These are phyloP conservation scores for Populus hybrid DNA, from an alignment of 441 rosid species.

Conservation along the genomic window DNA sequence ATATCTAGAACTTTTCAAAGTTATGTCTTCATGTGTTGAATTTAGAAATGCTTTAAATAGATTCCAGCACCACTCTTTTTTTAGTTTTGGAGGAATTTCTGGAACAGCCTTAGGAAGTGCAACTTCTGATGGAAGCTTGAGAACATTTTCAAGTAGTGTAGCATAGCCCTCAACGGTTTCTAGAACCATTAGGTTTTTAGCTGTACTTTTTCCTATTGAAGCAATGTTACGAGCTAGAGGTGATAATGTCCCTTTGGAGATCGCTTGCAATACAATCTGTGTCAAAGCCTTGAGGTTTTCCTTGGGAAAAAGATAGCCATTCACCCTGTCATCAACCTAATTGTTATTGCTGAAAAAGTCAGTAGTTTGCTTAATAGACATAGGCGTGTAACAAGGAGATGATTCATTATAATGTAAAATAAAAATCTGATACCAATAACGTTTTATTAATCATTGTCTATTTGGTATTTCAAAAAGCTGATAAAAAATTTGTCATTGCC, in stretches of 20 bases:
- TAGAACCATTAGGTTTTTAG: slow-evolving; percentile 67
- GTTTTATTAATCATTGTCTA: not conserved
- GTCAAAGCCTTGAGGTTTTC: slow-evolving; percentile 52
- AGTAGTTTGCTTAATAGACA: slow-evolving; percentile 29
- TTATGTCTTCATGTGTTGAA: slow-evolving; percentile 39
- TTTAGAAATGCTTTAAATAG: slow-evolving; percentile 48
- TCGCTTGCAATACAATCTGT: slow-evolving; percentile 50
- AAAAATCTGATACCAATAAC: not conserved
- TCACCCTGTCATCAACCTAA: slow-evolving; percentile 91
- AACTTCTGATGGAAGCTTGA: slow-evolving; percentile 87
- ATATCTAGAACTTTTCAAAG: slow-evolving; percentile 50
- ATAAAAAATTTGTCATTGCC: no score
- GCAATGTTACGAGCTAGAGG: slow-evolving; percentile 56
- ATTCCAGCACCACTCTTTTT: slow-evolving; percentile 81
- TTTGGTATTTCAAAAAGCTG: not conserved
- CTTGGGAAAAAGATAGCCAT: slow-evolving; percentile 84
- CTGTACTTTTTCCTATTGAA: slow-evolving; percentile 54
- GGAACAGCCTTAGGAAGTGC: slow-evolving; percentile 54
- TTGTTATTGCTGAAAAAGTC: slow-evolving; percentile 46
- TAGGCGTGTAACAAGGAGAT: not conserved
- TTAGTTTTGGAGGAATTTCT: slow-evolving; percentile 42
- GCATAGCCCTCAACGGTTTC: slow-evolving; percentile 82
- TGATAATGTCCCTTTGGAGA: slow-evolving; percentile 58
- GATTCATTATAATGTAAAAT: not conserved
- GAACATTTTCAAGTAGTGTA: slow-evolving; percentile 56